A percentile compares a stretch with the other conserved stretches of the same genome.
phyloP scores from a whole-genome alignment of 371 early-diverging fungal genomes.

The Vairimorpha necatrix region DNA sequence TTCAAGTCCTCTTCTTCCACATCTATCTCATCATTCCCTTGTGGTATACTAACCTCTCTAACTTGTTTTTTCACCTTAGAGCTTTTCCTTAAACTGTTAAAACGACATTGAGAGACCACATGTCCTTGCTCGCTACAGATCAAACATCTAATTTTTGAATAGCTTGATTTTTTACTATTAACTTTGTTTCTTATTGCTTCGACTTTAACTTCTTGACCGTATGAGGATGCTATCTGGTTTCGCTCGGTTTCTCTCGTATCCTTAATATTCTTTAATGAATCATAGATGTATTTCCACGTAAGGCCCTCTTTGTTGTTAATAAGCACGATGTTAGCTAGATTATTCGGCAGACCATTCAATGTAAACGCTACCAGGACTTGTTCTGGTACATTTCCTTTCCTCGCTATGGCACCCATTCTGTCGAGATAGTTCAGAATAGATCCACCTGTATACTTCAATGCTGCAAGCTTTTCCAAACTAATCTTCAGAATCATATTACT shows the following conservation, averaged over 20 bases:
- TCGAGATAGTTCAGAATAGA: not conserved
- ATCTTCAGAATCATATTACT: not conserved
- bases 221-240: not conserved
- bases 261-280: constrained; percentile 1
- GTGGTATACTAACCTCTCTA: too few species aligned
- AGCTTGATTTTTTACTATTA: not conserved
- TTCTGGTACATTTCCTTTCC: constrained; percentile 5
- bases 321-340: not conserved
- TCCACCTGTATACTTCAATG: not conserved
- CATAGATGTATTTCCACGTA: not conserved
- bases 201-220: not conserved
- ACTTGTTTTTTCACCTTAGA: not conserved
- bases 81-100: not conserved
- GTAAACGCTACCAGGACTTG: constrained; percentile 5
- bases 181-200: not conserved
- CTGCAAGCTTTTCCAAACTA: constrained; percentile 7
- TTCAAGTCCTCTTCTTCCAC: not conserved
- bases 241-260: not conserved
- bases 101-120: not conserved
- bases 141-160: not conserved
- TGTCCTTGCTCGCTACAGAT: not conserved
- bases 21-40: not conserved
- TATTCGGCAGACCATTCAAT: not conserved
- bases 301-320: not conserved
- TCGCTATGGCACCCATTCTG: not conserved